Conservation (phyloP, 2,329 filamentous ascomycete species). For the Sporothrix humicola region DNA sequence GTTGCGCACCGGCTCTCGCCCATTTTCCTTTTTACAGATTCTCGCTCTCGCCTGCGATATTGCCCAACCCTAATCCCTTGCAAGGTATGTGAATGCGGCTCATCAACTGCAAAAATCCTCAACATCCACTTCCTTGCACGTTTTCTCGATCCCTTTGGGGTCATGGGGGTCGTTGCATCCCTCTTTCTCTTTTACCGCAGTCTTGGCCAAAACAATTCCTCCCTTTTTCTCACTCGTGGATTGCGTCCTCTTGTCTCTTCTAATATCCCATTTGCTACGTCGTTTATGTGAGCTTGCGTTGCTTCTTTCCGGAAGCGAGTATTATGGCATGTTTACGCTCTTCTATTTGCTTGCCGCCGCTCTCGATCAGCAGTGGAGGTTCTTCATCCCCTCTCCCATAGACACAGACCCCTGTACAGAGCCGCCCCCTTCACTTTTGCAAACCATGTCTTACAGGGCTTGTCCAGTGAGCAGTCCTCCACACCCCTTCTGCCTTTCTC, state of each 20-base stretch:
- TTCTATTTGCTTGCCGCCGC: not conserved
- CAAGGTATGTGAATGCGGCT: not conserved
- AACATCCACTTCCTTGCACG: not conserved
- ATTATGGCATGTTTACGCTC: not conserved
- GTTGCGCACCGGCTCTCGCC: not conserved
- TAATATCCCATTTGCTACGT: not conserved
- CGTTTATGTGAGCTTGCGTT: not conserved
- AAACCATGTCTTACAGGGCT: not conserved
- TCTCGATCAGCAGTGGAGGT: not conserved
- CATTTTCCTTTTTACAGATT: not conserved
- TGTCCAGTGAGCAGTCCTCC: constrained; percentile 10
- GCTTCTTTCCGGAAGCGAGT: not conserved
- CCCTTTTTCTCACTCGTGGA: not conserved
- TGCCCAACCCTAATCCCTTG: not conserved
- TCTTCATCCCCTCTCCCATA: no score
- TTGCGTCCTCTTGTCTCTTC: not conserved
- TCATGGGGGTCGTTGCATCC: not conserved
- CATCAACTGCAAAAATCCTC: not conserved
- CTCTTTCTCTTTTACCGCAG: not conserved
- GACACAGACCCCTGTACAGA: constrained; percentile 7
- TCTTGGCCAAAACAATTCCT: constrained; percentile 18
- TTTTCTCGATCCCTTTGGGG: constrained; percentile 11
- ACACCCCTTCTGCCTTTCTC: not conserved
- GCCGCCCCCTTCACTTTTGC: constrained; percentile 3
- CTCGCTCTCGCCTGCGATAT: not conserved